These are phyloP conservation scores for Alternaria longipes DNA, from an alignment of 2,329 filamentous ascomycete species.

Conservation along the genomic window DNA sequence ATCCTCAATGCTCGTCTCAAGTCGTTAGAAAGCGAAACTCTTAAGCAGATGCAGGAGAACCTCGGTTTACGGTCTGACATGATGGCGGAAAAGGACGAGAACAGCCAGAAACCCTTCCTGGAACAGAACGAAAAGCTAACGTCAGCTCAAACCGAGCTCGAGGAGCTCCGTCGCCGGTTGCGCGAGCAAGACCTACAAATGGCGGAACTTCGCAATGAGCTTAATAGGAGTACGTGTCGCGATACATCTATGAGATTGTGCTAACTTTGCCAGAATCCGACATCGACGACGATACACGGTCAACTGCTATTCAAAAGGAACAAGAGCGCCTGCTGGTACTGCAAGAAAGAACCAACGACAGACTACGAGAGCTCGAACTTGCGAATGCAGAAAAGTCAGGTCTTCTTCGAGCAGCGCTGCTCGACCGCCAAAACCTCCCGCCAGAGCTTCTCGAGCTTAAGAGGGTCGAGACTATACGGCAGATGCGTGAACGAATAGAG, in stretches of 20 bases:
- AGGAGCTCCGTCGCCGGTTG: slow-evolving; percentile 46
- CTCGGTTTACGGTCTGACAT: slow-evolving; percentile 50
- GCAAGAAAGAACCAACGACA: slow-evolving; percentile 48
- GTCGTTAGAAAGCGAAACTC: slow-evolving; percentile 52
- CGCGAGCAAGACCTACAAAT: slow-evolving; percentile 49
- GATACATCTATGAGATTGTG: not conserved
- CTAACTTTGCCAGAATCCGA: slow-evolving; percentile 37
- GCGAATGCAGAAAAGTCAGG: slow-evolving; percentile 49
- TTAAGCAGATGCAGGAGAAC: slow-evolving; percentile 55
- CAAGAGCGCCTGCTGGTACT: slow-evolving; percentile 47
- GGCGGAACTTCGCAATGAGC: slow-evolving; percentile 49
- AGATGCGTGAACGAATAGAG: slow-evolving; percentile 47
- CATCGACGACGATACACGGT: slow-evolving; percentile 41
- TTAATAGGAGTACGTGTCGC: slow-evolving; percentile 43
- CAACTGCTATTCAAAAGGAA: slow-evolving; percentile 43
- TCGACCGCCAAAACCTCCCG: slow-evolving; percentile 45
- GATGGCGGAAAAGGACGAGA: slow-evolving; percentile 47
- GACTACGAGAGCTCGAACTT: slow-evolving; percentile 46
- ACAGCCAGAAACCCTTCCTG: slow-evolving; percentile 49
- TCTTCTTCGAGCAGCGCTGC: slow-evolving; percentile 44
- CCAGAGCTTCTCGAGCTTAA: slow-evolving; percentile 46
- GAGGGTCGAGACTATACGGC: slow-evolving; percentile 43
- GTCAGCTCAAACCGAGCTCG: slow-evolving; percentile 45
- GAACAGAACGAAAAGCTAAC: slow-evolving; percentile 52
- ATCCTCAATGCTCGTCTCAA: slow-evolving; percentile 48